Conservation (phyloP, 2,329 filamentous ascomycete genomes). For the Venturiaceae sp. region DNA sequence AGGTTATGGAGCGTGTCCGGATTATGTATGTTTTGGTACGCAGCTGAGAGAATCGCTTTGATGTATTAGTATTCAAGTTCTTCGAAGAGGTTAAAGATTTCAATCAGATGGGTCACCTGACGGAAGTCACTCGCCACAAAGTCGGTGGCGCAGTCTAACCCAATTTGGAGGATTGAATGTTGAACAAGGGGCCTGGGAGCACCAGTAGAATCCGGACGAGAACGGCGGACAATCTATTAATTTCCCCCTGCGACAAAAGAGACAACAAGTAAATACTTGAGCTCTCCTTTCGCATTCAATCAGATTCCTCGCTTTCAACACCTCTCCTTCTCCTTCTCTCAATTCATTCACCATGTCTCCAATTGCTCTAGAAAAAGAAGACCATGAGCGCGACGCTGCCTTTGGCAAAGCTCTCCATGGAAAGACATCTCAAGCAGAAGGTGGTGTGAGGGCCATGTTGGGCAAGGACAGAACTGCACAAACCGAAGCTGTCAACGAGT, state of each 20-base stretch:
- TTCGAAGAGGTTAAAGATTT: too few relatives aligned
- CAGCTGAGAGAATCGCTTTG: too few relatives aligned
- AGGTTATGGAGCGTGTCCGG: not conserved
- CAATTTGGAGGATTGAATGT: too few relatives aligned
- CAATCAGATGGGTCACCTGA: too few relatives aligned
- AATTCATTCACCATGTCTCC: constrained; percentile 7
- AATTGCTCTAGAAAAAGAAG: constrained; percentile 61
- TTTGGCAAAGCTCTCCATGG: constrained; percentile 88
- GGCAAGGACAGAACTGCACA: constrained; percentile 72
- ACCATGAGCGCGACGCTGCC: constrained; percentile 75
- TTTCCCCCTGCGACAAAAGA: not conserved
- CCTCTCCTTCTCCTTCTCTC: not conserved
- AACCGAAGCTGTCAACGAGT: constrained; percentile 75
- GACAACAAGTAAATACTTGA: not conserved
- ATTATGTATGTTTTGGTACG: not conserved
- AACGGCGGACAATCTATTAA: too few relatives aligned
- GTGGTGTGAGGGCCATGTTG: constrained; percentile 75
- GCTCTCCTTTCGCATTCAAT: not conserved
- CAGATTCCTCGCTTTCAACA: not conserved
- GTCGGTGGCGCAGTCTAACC: too few relatives aligned
- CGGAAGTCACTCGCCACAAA: too few relatives aligned
- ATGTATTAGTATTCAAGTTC: too few relatives aligned
- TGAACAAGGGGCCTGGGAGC: too few relatives aligned
- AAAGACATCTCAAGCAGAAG: constrained; percentile 56
- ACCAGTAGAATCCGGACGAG: too few relatives aligned